These are phyloP conservation scores for Aspergillus pseudoviridinutans DNA, from an alignment of 2,329 filamentous ascomycete species.

Conservation along the genomic window DNA sequence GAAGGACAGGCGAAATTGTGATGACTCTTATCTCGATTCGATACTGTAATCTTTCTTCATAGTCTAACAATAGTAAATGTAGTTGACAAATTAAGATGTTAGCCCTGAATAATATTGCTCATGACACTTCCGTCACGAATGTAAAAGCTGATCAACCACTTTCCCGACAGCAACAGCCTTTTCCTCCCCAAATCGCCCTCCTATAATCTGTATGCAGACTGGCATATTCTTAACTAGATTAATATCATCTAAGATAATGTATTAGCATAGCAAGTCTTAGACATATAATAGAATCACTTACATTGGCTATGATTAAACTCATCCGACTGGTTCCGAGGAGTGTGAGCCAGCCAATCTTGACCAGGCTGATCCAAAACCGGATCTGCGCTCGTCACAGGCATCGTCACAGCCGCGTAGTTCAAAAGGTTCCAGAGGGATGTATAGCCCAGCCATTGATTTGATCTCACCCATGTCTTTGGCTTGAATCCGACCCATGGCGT, in stretches of 20 bases:
- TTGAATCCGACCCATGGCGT: conserved; percentile 27
- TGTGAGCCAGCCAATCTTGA: conserved; percentile 27
- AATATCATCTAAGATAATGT: conserved; percentile 21
- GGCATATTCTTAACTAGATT: conserved; percentile 30
- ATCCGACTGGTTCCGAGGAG: conserved; percentile 45
- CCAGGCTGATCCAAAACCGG: conserved; percentile 31
- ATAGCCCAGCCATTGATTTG: too few relatives aligned
- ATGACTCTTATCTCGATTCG: conserved; percentile 2
- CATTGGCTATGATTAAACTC: conserved; percentile 41
- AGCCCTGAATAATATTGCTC: not conserved
- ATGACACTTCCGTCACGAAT: not conserved
- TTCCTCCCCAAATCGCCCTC: conserved; percentile 31
- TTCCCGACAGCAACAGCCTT: conserved; percentile 29
- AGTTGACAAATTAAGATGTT: not conserved
- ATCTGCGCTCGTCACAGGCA: conserved; percentile 44
- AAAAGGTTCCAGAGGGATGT: conserved; percentile 35
- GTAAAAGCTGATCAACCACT: conserved; percentile 22
- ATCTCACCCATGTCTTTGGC: conserved; percentile 26
- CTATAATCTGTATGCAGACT: conserved; percentile 30
- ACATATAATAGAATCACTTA: not conserved
- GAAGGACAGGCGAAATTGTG: conserved; percentile 23
- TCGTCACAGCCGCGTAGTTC: conserved; percentile 29
- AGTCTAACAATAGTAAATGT: conserved; percentile 9
- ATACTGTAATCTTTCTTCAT: conserved; percentile 3
- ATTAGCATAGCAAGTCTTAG: not conserved